Conservation (phyloP, 192 early-diverging fungal genomes). For the Coemansia sp. region DNA sequence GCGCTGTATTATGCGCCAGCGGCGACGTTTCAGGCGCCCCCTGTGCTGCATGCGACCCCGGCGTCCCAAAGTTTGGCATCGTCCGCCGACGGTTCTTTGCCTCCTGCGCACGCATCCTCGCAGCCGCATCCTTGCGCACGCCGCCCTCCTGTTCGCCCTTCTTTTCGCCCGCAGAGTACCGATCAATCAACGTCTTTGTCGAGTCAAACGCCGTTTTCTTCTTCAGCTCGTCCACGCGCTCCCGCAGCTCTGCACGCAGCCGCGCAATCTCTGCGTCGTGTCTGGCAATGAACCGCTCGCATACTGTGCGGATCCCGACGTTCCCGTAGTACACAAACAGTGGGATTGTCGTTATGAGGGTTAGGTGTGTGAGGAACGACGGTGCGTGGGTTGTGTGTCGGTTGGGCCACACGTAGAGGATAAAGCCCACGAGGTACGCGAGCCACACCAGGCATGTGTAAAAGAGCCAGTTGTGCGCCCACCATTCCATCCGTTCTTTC, state of each 20-base stretch:
- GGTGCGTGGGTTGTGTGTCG: conserved; percentile 17
- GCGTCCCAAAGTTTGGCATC: conserved; percentile 66
- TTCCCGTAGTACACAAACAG: conserved; percentile 45
- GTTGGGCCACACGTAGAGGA: conserved; percentile 48
- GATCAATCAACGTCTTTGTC: conserved; percentile 85
- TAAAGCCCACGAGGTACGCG: conserved; percentile 29
- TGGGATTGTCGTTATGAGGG: conserved; percentile 18
- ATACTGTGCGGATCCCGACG: conserved; percentile 17
- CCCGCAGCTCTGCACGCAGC: conserved; percentile 61
- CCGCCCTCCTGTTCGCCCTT: background rate
- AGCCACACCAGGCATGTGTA: conserved; percentile 43
- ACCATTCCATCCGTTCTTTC: conserved; percentile 25
- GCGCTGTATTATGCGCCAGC: conserved; percentile 15
- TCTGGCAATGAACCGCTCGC: conserved; percentile 17
- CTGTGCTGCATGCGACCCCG: conserved; percentile 66
- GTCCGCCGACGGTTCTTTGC: conserved; percentile 39
- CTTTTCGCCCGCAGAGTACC: conserved; percentile 64
- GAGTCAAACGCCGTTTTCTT: conserved; percentile 90
- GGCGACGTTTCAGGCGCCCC: conserved; percentile 68
- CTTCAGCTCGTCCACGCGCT: conserved; percentile 89
- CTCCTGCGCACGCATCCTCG: conserved; percentile 11
- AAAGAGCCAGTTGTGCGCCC: conserved; percentile 35
- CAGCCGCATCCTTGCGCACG: background rate
- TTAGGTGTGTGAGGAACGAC: conserved; percentile 17
- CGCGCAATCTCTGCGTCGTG: conserved; percentile 31